Base-by-base conservation (phyloP, 2,329 filamentous ascomycete genomes). In the Aspergillus sp. region DNA sequence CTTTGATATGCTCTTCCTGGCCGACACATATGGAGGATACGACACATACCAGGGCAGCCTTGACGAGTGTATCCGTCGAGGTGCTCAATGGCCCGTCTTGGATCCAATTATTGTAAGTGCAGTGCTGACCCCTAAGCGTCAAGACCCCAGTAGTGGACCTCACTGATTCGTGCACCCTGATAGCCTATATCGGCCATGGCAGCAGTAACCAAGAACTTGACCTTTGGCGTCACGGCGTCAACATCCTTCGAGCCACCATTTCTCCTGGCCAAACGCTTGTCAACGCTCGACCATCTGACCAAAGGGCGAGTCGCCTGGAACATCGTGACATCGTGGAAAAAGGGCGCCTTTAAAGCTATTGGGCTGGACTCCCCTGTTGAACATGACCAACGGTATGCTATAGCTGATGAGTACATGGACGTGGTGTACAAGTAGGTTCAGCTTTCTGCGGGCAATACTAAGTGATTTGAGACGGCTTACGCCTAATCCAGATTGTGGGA, bases 121-220 rank as follows among this genome's bases (percentile, higher is more conserved):
- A 21, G 4, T n/a, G 3, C 3, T 21, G 19, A 21, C 19, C 19
- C 19, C 19, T 21, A 21, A 21, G 19, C 1, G 1, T 21, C 19
- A 21, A 21, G 19, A 4, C 19, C 19, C 19, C 19, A 21, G 19
- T 21, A 21, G 3, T 21, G 19, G 19, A 21, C 19, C 19, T 21
- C 19, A 21, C 19, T 21, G 19, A 21, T 21, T 4, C 19, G 19
- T 21, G 9, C 23, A 17, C 8, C 35, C 52, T 50, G 21, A 55
- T 55, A 85, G 82, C 82, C 84, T 2, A 86, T 88, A 54, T 81
- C 80, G 2, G 85, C 86, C 27, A 88, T 88, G 86, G 86, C 85
- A 4, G 84, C 85, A 0, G 85, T 87, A 33, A 88, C 86, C 0
- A 87, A 85, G 70, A 85, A 86, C 51, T 74, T 88, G 3, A 77